Evolutionary conservation across 1,284 basidiomycete species (phyloP).

Genomic region (Malassezia caprae): DNA sequence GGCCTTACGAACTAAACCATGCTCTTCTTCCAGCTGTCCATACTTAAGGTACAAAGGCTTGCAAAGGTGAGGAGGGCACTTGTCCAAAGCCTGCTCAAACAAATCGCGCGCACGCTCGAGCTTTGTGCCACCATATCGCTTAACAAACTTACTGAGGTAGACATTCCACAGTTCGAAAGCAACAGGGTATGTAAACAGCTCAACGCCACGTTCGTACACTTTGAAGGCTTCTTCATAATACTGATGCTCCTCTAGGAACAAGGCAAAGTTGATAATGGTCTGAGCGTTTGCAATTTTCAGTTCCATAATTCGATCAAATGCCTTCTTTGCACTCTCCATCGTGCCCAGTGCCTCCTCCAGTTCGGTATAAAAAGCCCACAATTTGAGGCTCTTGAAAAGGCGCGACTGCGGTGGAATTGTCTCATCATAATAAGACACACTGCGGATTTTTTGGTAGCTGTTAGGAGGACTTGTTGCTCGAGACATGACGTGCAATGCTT

Average conservation of each 20-base stretch:
- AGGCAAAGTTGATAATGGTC: slow-evolving; percentile 91
- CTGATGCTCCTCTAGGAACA: slow-evolving; percentile 91
- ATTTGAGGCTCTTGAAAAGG: slow-evolving; percentile 91
- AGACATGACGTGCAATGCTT: slow-evolving; percentile 87
- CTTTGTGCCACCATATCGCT: slow-evolving; percentile 87
- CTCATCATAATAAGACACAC: slow-evolving; percentile 87
- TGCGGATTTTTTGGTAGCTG: slow-evolving; percentile 62
- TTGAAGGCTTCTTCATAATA: slow-evolving; percentile 99
- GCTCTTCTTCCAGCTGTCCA: slow-evolving; percentile 83
- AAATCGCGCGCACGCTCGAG: slow-evolving; percentile 88
- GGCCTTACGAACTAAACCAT: slow-evolving; percentile 85
- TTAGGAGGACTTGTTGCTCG: slow-evolving; percentile 74
- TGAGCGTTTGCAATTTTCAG: slow-evolving; percentile 92
- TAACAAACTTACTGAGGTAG: slow-evolving; percentile 91
- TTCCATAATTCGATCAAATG: slow-evolving; percentile 94
- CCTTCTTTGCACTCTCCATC: slow-evolving; percentile 78
- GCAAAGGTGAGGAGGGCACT: slow-evolving; percentile 86
- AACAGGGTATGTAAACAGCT: slow-evolving; percentile 93
- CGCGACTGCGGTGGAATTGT: slow-evolving; percentile 73
- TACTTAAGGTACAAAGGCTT: slow-evolving; percentile 95
- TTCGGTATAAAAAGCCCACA: slow-evolving; percentile 98
- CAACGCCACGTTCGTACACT: slow-evolving; percentile 93
- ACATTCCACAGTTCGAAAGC: slow-evolving; percentile 99
- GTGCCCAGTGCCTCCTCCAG: slow-evolving; percentile 91
- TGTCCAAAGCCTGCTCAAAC: slow-evolving; percentile 93